Evolutionary conservation across 164 flowering plant species (phyloP), one percentile per base, ranked within the genome.

Genomic region (Magnolia kwangsiensis): DNA sequence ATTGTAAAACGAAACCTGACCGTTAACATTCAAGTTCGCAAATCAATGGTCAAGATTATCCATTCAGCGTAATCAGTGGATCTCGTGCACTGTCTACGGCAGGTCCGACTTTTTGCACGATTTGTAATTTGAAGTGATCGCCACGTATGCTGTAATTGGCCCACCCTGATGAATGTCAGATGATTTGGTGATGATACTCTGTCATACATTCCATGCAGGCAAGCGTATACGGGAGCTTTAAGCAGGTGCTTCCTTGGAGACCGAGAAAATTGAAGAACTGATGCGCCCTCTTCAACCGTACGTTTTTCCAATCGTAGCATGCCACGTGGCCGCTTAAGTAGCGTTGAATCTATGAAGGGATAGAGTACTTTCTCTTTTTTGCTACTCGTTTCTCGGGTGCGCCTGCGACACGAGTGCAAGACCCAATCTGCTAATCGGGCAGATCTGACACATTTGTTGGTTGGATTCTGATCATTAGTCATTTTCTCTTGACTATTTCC

Each of bases 191-290:
- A 37, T 37, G 45, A 37, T 19, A 19, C 18, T 63, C 3, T 14
- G 27, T 63, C 7, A 37, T 9, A 51, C n/a, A 51, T 29, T 20
- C 1, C 21, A 9, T 73, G 81, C 87, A 88, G 93, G 85, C 81
- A 8, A 87, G 74, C 79, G 75, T 90, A 77, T 87, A 81, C 71
- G 93, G 81, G 63, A 77, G 89, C 76, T 76, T 90, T 24, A 87
- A 86, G 83, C 90, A 86, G 45, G 85, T 76, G 83, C 85, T 86
- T 78, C 88, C 87, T 58, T 85, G 87, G 91, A 76, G 84, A 51
- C 50, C 49, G n/a, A 78, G 78, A 29, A 80, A 75, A 72, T 59
- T 73, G 76, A 63, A 79, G 78, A 78, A 81, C 18, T 74, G 67
- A 73, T 29, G 37, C 51, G 50, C 16, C 51, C 50, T 20, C n/a